Evolutionary conservation across 306 rosid genomes (phyloP), one percentile per base, ranked within the genome.

Genomic region (Biancaea sappan): DNA sequence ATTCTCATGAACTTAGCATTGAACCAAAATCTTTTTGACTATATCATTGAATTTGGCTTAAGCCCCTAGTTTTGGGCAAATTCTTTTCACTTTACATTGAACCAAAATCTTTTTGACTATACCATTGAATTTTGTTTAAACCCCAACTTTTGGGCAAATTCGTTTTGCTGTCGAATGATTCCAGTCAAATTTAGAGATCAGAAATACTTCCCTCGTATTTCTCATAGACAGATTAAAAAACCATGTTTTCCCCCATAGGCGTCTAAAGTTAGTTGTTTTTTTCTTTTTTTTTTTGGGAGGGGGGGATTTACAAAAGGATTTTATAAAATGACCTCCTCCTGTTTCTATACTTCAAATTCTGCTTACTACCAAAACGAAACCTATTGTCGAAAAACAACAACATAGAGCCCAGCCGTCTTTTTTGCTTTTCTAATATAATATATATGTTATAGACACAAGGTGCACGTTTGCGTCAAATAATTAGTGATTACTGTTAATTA

Each of bases 331-430:
- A 21, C 26, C 53, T 78, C 28, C 57, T 54, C 51, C 56, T 51
- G 46, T 13, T 46, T 46, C 66, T 41, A 52, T 46, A 71, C 46
- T 63, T 73, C 40, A 34, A 58, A 44, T 62, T 60, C 16, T 52
- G 77, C 77, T 69, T 59, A n/a, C 76, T 40, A 59, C 56, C 51
- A 67, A 58, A 59, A 25, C 70, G 31, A 68, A 77, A 66, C 72
- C 70, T 72, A 61, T 50, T 72, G 10, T 41, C 31, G 16, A n/a
- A 61, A 73, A 35, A 48, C 60, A 68, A 41, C 28, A 28, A 65
- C 43, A 56, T 37, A 68, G 71, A 63, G 59, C 31, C 63, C 71
- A 53, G n/a, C 44, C 43, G 6, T 29, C 46, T 43, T 56, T 29
- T 24, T 54, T 57, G 66, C 61, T 69, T 8, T 66, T 34, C 46